phyloP scores from a whole-genome alignment of 1,284 basidiomycete genomes.

The Exobasidium cylindrosporum region DNA sequence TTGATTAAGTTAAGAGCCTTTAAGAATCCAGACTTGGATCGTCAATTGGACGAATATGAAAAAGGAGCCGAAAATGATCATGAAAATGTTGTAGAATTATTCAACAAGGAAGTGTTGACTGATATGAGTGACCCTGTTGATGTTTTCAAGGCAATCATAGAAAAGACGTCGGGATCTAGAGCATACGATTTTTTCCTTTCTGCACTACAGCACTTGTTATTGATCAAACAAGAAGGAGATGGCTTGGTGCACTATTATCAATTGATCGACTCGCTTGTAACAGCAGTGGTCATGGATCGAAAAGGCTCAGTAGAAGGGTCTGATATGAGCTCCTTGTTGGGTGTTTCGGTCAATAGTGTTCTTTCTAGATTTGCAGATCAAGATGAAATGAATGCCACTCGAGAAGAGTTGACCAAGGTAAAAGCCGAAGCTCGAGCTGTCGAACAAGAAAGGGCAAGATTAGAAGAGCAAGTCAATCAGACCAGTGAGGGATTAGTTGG shows the following conservation, averaged over 20 bases:
- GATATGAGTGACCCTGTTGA: conserved; percentile 80
- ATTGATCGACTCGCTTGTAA: conserved; percentile 86
- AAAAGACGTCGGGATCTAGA: conserved; percentile 71
- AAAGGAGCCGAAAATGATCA: conserved; percentile 74
- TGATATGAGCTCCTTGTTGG: conserved; percentile 75
- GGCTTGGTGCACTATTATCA: conserved; percentile 80
- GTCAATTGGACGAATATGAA: conserved; percentile 69
- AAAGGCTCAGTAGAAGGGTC: conserved; percentile 68
- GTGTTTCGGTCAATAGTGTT: conserved; percentile 82
- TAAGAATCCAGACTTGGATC: conserved; percentile 66
- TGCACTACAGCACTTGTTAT: conserved; percentile 84
- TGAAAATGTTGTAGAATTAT: conserved; percentile 69
- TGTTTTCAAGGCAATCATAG: conserved; percentile 76
- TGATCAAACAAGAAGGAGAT: conserved; percentile 79
- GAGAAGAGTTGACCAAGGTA: conserved; percentile 69
- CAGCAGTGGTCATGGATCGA: conserved; percentile 84
- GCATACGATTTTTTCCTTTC: conserved; percentile 85
- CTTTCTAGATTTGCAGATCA: conserved; percentile 88
- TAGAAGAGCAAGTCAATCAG: conserved; percentile 76
- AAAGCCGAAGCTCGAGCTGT: conserved; percentile 60
- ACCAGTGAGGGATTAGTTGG: conserved; percentile 81
- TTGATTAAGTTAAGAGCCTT: conserved; percentile 70
- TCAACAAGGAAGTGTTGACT: conserved; percentile 73
- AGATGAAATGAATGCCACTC: conserved; percentile 68
- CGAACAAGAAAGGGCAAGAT: conserved; percentile 57